Percentiles rank a stretch among this genome's conserved stretches.
These are phyloP conservation scores for Lentinula sp. DNA, from an alignment of 768 basidiomycete species.

Conservation along the genomic window DNA sequence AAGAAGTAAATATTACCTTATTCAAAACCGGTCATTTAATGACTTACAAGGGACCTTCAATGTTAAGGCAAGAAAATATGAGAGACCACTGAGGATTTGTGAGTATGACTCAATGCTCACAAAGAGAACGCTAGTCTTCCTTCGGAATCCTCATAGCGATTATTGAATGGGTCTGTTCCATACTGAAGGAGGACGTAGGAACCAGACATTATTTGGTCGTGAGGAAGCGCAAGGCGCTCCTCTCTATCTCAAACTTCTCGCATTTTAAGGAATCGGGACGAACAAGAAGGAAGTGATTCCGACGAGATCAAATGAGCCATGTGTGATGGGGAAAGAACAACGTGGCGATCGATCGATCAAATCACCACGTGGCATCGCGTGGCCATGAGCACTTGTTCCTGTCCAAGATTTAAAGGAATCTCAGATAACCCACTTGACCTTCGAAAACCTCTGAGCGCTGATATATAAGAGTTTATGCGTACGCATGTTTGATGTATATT, in stretches of 20 bases:
- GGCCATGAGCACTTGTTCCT: too few relatives aligned
- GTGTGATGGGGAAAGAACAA: neutral
- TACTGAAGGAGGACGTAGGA: slow-evolving; percentile 55
- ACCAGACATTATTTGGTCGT: slow-evolving; percentile 21
- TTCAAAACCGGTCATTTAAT: neutral
- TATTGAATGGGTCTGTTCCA: slow-evolving; percentile 56
- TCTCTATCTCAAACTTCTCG: neutral
- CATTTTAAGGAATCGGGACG: neutral
- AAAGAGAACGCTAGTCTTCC: slow-evolving; percentile 61
- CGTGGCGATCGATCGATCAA: neutral
- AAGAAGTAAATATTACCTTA: neutral
- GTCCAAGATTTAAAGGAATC: too few relatives aligned
- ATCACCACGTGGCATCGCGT: neutral
- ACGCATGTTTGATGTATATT: too few relatives aligned
- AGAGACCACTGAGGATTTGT: slow-evolving; percentile 7
- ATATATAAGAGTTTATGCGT: too few relatives aligned
- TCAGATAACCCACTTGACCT: too few relatives aligned
- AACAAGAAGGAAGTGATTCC: neutral
- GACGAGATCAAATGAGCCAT: neutral
- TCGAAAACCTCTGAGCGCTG: too few relatives aligned
- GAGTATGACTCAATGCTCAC: slow-evolving; percentile 35
- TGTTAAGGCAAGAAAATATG: neutral
- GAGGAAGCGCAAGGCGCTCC: slow-evolving; percentile 5
- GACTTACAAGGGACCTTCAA: slow-evolving; percentile 10
- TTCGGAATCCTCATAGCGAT: slow-evolving; percentile 59